Conservation (phyloP, 139 green algal species). For the Ulvella scutata region DNA sequence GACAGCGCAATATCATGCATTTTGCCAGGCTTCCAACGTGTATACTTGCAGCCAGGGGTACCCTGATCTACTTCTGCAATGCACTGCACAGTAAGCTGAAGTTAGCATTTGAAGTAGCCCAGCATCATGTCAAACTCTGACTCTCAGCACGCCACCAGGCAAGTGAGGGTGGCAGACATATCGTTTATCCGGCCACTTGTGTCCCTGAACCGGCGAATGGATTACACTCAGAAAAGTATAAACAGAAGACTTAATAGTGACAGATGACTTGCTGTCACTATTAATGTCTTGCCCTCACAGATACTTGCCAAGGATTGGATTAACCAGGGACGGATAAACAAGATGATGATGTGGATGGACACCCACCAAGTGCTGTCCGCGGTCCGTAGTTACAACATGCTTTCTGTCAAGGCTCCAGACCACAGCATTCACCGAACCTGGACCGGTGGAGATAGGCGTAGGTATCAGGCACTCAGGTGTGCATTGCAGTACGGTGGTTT, state of each 20-base stretch:
- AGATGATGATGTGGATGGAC: no score
- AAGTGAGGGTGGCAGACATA: background rate
- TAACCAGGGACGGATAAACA: no score
- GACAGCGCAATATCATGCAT: background rate
- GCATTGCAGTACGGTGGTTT: no score
- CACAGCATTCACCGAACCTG: background rate
- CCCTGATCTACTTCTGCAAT: background rate
- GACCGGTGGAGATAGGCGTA: background rate
- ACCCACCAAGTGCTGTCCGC: background rate
- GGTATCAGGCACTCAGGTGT: background rate
- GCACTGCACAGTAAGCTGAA: background rate
- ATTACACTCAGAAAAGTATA: no score
- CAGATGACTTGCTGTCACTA: no score
- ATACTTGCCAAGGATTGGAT: no score
- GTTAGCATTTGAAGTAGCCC: background rate
- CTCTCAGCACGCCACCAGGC: background rate
- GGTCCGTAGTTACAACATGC: background rate
- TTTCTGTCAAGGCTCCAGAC: background rate
- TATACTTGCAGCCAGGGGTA: background rate
- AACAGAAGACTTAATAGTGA: no score
- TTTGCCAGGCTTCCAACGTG: background rate
- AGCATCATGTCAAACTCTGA: background rate
- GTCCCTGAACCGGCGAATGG: no score
- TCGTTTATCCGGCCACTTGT: background rate
- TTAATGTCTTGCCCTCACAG: no score